phyloP scores from a whole-genome alignment of 768 basidiomycete genomes.

The Rhodotorula babjevae region DNA sequence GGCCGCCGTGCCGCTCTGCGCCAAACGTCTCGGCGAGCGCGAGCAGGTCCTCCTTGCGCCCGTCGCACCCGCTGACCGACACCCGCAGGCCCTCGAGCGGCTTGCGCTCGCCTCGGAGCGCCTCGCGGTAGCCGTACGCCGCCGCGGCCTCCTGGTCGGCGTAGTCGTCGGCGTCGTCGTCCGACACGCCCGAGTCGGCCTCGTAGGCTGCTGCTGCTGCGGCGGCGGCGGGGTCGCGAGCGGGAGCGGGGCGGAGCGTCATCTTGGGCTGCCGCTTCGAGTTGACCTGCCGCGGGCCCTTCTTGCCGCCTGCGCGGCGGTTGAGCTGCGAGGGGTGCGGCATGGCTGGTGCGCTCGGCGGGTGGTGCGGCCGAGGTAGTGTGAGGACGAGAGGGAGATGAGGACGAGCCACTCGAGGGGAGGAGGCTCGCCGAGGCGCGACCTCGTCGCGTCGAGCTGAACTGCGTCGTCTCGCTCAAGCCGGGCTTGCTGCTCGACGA shows the following conservation, averaged over 20 bases:
- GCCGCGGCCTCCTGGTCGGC: background rate
- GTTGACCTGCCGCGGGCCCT: conserved; percentile 27
- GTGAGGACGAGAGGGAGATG: background rate
- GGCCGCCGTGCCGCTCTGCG: conserved; percentile 7
- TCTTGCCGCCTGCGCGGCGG: conserved; percentile 18
- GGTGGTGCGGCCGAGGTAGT: background rate
- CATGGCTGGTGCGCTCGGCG: background rate
- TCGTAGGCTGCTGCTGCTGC: background rate
- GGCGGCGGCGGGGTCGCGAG: background rate
- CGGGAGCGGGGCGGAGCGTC: conserved; percentile 20
- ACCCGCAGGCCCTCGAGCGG: conserved; percentile 18
- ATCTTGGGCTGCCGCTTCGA: conserved; percentile 23
- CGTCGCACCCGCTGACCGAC: conserved; percentile 23
- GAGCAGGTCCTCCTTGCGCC: conserved; percentile 16
- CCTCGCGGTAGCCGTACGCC: conserved; percentile 20
- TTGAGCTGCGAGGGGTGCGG: conserved; percentile 2
- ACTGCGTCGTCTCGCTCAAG: too few species aligned
- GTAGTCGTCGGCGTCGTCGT: conserved; percentile 2
- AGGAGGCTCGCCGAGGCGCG: too few species aligned
- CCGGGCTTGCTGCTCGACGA: too few species aligned
- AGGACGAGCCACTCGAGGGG: background rate
- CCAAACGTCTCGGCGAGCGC: conserved; percentile 19
- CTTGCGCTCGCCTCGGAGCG: conserved; percentile 5
- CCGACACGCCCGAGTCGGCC: background rate
- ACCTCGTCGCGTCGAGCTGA: too few species aligned